A percentile compares a stretch with the other conserved stretches of the same genome.
Conservation (phyloP, 306 rosid species). For the Trifolium subterraneum region DNA sequence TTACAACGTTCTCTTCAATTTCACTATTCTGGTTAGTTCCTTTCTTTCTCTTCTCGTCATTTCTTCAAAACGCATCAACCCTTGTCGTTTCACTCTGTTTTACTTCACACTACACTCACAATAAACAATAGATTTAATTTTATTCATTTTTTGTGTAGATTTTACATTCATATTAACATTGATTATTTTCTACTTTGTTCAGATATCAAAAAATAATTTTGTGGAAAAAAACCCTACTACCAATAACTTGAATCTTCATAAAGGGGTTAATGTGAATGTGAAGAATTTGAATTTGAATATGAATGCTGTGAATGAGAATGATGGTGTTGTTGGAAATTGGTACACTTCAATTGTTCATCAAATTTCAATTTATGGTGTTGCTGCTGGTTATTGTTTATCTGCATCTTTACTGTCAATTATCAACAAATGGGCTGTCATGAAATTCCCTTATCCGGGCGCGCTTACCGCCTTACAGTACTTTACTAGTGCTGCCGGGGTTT, state of each 20-base stretch:
- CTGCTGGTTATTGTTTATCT: constrained; percentile 86
- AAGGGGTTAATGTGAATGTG: constrained; percentile 39
- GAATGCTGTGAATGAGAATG: constrained; percentile 10
- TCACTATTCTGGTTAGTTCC: constrained; percentile 29
- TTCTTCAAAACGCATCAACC: constrained; percentile 6
- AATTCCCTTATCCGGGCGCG: constrained; percentile 92
- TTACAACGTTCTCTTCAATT: constrained; percentile 17
- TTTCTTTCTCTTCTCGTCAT: not conserved
- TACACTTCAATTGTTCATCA: constrained; percentile 50
- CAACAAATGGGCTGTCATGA: constrained; percentile 93
- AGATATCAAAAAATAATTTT: constrained; percentile 57
- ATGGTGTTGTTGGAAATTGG: constrained; percentile 53
- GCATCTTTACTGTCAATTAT: constrained; percentile 89
- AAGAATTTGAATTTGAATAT: constrained; percentile 36
- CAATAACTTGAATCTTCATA: constrained; percentile 43
- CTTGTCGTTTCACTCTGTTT: not conserved
- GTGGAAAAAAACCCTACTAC: constrained; percentile 55
- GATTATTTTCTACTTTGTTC: constrained; percentile 27
- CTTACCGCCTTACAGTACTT: constrained; percentile 85
- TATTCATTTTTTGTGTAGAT: not conserved
- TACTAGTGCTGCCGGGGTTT: constrained; percentile 81
- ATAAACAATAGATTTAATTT: not conserved
- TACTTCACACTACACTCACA: not conserved
- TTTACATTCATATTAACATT: not conserved
- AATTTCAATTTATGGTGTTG: constrained; percentile 73